Evolutionary conservation across 495 filamentous ascomycete genomes (phyloP).

Genomic region (Xylaria castorea): DNA sequence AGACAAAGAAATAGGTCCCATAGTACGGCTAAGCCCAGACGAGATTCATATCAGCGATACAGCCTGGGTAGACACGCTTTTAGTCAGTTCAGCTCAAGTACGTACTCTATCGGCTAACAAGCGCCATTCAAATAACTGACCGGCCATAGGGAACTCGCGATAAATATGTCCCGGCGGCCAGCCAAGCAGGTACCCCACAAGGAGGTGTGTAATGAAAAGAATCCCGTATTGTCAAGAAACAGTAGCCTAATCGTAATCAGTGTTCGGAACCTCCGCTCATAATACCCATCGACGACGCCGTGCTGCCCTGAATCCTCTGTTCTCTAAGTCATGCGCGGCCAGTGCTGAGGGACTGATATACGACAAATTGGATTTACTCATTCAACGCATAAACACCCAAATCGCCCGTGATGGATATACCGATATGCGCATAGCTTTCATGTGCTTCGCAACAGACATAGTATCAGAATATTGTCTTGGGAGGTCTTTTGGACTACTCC

Average conservation of each 20-base stretch:
- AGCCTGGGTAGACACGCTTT: constrained; percentile 17
- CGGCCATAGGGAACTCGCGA: constrained; percentile 13
- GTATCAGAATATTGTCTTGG: constrained; percentile 17
- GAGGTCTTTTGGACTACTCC: background rate
- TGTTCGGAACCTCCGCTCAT: constrained; percentile 18
- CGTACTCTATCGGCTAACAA: background rate
- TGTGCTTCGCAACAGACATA: constrained; percentile 4
- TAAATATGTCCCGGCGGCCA: constrained; percentile 18
- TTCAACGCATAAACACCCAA: constrained; percentile 8
- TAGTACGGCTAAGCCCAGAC: constrained; percentile 20
- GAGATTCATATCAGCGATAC: constrained; percentile 19
- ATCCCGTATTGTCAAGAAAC: background rate
- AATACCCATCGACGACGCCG: constrained; percentile 22
- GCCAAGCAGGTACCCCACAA: constrained; percentile 10
- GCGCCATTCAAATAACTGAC: background rate
- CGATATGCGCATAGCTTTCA: constrained; percentile 11
- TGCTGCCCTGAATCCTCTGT: constrained; percentile 18
- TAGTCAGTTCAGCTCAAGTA: constrained; percentile 4
- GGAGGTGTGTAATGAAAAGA: constrained; percentile 4
- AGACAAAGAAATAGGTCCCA: background rate
- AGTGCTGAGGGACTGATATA: constrained; percentile 14
- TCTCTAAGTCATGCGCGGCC: constrained; percentile 18
- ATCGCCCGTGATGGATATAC: constrained; percentile 13
- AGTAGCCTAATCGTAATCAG: background rate
- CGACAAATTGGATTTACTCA: constrained; percentile 18